Evolutionary conservation across 2,329 filamentous ascomycete species (phyloP), one percentile per base, ranked within the genome.

Genomic region (Didymella exigua): DNA sequence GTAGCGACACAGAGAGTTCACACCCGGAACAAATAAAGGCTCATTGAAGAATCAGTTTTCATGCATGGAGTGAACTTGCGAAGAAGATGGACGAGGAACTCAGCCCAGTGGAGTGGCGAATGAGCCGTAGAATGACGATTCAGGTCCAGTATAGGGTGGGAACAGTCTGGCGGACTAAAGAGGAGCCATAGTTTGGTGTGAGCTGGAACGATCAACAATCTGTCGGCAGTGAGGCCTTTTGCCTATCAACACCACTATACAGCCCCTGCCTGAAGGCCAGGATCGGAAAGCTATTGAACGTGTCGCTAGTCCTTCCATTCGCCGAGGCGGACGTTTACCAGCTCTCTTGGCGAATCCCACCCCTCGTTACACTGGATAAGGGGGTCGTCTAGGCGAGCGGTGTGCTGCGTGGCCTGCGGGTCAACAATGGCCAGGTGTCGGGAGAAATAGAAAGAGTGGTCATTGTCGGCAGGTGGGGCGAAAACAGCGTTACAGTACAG

Each of bases 161-260:
- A 23, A 33, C 38, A 38, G 31, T 33, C 19, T 26, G 29, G 37
- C 44, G 45, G 51, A 54, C 31, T 43, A 27, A 24, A 43, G 42
- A 42, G 51, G 51, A 49, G 51, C 51, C 44, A 45, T 44, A 23
- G 36, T 26, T 43, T 40, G 40, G 44, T 48, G 21, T 38, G 30
- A 44, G 34, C 34, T 42, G 13, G 16, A 48, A 49, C 1, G 51
- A 45, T 54, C 40, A 44, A 34, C 40, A 26, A 30, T 54, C 40
- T 40, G 40, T 49, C 40, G 34, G 45, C 24, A 49, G 5, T 29
- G 27, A 27, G 10, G 16, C 16, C 10, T 9, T 16, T 29, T 38
- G 26, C 51, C 51, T 54, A 49, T 49, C 51, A 37, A 23, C 38
- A 19, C 7, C 37, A 47, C 27, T 18, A 11, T 27, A 24, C 23